Conservation (phyloP, 1,284 basidiomycete genomes). For the Sphaerobolus stellatus region DNA sequence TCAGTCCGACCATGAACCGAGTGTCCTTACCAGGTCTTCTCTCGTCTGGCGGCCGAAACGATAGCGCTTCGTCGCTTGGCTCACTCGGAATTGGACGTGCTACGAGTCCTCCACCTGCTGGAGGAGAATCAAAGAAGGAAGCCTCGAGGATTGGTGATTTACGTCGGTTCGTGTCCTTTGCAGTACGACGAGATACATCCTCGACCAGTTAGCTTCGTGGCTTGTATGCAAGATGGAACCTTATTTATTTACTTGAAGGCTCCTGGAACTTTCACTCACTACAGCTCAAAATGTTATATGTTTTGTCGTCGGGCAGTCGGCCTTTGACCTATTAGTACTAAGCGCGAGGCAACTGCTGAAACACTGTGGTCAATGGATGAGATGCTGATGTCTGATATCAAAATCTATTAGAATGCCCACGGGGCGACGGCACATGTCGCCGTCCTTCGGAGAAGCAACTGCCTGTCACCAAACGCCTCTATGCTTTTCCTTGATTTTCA, state of each 20-base stretch:
- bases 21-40: slow-evolving; percentile 47
- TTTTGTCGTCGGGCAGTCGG: too few species aligned
- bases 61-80: slow-evolving; percentile 48
- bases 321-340: too few species aligned
- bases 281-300: too few species aligned
- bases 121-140: slow-evolving; percentile 58
- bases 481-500: too few species aligned
- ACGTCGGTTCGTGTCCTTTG: slow-evolving; percentile 81
- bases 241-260: not conserved
- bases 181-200: slow-evolving; percentile 65
- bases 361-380: too few species aligned
- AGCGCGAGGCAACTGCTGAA: too few species aligned
- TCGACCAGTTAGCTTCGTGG: not conserved
- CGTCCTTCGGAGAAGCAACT: too few species aligned
- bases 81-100: slow-evolving; percentile 54
- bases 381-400: too few species aligned
- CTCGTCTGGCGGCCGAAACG: slow-evolving; percentile 24
- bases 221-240: not conserved
- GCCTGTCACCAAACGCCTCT: too few species aligned
- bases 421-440: too few species aligned
- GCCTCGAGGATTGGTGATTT: slow-evolving; percentile 74
- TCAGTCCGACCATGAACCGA: slow-evolving; percentile 58
- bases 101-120: slow-evolving; percentile 50
- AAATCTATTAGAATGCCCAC: too few species aligned
- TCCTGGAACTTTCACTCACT: too few species aligned